phyloP scores from a whole-genome alignment of 2,329 filamentous ascomycete genomes.

The Venturia aucupariae region DNA sequence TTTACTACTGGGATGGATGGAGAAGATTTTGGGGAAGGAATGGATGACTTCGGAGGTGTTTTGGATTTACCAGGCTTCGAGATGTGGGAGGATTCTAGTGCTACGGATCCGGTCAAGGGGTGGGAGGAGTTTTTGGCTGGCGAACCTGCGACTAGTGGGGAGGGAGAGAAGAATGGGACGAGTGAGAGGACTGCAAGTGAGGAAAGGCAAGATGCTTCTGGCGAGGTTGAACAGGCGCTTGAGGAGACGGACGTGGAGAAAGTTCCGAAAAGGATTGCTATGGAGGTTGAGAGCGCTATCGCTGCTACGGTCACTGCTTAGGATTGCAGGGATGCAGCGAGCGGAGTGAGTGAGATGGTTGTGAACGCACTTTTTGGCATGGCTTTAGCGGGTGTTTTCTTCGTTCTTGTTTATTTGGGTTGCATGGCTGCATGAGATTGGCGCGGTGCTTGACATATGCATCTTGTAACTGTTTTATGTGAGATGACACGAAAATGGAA shows the following conservation, averaged over 20 bases:
- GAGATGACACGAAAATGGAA: background rate
- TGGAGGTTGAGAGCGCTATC: background rate
- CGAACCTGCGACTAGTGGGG: background rate
- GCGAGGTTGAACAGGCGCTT: background rate
- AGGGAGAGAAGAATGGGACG: background rate
- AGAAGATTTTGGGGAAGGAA: background rate
- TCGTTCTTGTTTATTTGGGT: background rate
- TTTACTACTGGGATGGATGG: background rate
- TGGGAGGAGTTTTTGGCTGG: conserved; percentile 5
- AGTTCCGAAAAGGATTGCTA: background rate
- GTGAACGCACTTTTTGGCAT: background rate
- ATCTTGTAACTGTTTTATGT: background rate
- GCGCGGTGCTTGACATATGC: background rate
- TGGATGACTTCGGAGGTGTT: background rate
- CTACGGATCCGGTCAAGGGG: conserved; percentile 10
- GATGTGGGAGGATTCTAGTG: conserved; percentile 12
- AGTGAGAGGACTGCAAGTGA: background rate
- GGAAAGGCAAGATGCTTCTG: background rate
- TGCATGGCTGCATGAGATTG: background rate
- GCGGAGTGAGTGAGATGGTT: background rate
- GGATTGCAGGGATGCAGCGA: background rate
- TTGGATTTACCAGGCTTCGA: conserved; percentile 6
- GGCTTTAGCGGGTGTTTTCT: background rate
- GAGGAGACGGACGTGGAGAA: background rate
- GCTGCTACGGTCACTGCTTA: background rate